Evolutionary conservation across 2,329 filamentous ascomycete species (phyloP).

Genomic region (Elsinoe ampelina): DNA sequence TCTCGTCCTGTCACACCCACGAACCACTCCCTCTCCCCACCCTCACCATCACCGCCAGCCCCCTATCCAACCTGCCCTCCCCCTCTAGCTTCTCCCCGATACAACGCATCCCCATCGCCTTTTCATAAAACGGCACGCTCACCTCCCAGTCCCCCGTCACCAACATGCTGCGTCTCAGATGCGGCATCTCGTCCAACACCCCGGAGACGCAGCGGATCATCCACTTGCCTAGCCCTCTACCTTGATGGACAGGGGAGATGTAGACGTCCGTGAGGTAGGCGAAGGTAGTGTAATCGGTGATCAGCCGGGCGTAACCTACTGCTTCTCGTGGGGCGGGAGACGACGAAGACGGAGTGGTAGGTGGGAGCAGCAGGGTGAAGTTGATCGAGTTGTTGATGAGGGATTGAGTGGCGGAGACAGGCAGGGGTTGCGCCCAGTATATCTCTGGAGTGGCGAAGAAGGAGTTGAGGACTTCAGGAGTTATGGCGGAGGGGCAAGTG

Average conservation of each 20-base stretch:
- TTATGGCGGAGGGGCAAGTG: neutral
- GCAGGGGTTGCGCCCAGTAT: slow-evolving; percentile 24
- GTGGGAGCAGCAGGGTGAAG: slow-evolving; percentile 20
- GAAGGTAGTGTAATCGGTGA: slow-evolving; percentile 22
- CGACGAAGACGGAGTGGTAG: slow-evolving; percentile 17
- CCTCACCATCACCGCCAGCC: neutral
- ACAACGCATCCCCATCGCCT: slow-evolving; percentile 19
- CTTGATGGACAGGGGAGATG: slow-evolving; percentile 16
- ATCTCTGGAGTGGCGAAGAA: slow-evolving; percentile 22
- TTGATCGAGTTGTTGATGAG: slow-evolving; percentile 23
- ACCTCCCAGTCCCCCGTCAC: slow-evolving; percentile 16
- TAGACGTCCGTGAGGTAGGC: slow-evolving; percentile 23
- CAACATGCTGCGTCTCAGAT: neutral
- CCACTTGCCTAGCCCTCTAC: slow-evolving; percentile 20
- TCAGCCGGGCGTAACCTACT: slow-evolving; percentile 21
- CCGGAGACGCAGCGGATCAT: slow-evolving; percentile 18
- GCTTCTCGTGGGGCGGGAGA: slow-evolving; percentile 16
- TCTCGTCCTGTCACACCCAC: neutral
- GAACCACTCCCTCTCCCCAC: neutral
- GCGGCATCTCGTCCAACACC: slow-evolving; percentile 9
- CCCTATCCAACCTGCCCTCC: slow-evolving; percentile 16
- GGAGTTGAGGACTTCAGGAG: neutral
- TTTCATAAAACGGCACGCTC: slow-evolving; percentile 24
- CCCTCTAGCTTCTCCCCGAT: slow-evolving; percentile 15
- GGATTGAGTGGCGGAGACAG: slow-evolving; percentile 15